These are phyloP conservation scores for Plantago elongata DNA, from an alignment of 257 asterid species.

Conservation along the genomic window DNA sequence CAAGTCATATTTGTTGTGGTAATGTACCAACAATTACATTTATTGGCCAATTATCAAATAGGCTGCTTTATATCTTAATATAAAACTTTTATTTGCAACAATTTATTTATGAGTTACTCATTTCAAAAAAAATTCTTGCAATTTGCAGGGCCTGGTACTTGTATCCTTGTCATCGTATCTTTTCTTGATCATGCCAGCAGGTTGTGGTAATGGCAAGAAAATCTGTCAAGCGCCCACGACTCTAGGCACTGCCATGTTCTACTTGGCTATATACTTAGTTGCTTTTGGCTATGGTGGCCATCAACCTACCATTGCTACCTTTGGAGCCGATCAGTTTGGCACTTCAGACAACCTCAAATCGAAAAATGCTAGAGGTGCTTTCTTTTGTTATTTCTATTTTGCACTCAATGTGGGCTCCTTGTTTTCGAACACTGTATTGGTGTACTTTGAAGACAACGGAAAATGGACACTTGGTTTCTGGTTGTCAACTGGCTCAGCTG, in stretches of 20 bases:
- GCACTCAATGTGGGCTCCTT: slow-evolving; percentile 68
- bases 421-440: slow-evolving; percentile 66
- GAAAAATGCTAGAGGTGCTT: slow-evolving; percentile 31
- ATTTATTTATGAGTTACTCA: no score
- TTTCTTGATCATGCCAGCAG: slow-evolving; percentile 50
- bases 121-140: neutral
- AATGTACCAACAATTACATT: neutral
- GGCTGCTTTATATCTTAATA: no score
- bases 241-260: slow-evolving; percentile 33
- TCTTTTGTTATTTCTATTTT: slow-evolving; percentile 65
- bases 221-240: slow-evolving; percentile 23
- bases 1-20: slow-evolving; percentile 64
- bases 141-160: slow-evolving; percentile 53
- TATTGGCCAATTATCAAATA: no score
- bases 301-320: slow-evolving; percentile 78
- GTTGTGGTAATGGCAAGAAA: slow-evolving; percentile 50
- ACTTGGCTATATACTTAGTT: slow-evolving; percentile 60
- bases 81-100: no score
- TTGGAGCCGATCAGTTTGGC: slow-evolving; percentile 79
- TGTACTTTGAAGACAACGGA: slow-evolving; percentile 64
- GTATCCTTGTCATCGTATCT: slow-evolving; percentile 57
- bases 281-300: slow-evolving; percentile 86
- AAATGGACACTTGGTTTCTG: slow-evolving; percentile 66
- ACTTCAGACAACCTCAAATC: slow-evolving; percentile 28
- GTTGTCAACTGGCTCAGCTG: slow-evolving; percentile 52